Base-by-base conservation (phyloP, 352 stramenopile genomes). In the Peronospora farinosa region DNA sequence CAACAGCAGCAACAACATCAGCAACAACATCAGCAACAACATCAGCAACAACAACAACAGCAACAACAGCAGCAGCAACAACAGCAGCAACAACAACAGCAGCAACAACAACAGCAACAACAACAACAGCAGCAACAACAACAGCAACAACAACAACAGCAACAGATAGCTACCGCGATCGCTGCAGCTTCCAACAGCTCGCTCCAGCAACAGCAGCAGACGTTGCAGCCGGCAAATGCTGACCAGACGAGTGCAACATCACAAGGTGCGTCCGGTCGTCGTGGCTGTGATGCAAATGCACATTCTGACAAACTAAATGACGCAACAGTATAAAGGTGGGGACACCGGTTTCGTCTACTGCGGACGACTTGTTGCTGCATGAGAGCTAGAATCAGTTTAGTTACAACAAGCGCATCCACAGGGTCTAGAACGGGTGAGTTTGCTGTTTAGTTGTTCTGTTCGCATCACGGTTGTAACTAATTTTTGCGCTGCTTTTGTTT, bases 51-150 rank as follows among this genome's bases (percentile, higher is more conserved):
- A 35, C 69, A 77, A 17, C 68, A 77, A 38, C 69, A 84, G 42
- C 40, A 45, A 21, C n/a, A n/a, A 72, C 61, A 73, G 38, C 69
- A 77, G 17, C 68, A 77, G 17, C 65, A 50, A 72, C 61, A 73
- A 40, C 69, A 77, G 17, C 68, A 77, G 35, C 69, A 84, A 35
- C 69, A 84, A 40, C 69, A 81, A n/a, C 61, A 73, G 35, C 69
- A 77, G 17, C 68, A 77, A 38, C 69, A 84, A 40, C 61, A 72
- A 40, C 69, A 77, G 15, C 68, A 77, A 35, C 69, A 84, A 40
- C 51, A 69, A n/a, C 61, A 73, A 35, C 69, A 77, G 15, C 68
- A 77, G 35, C 69, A 84, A 40, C 40, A 45, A 21, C n/a, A n/a
- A 72, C 61, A 73, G 38, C 69, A 77, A 21, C 68, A 77, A 15